Evolutionary conservation across 2,329 filamentous ascomycete genomes (phyloP), one percentile per base, ranked within the genome.

Genomic region (Clonostachys rhizophaga): DNA sequence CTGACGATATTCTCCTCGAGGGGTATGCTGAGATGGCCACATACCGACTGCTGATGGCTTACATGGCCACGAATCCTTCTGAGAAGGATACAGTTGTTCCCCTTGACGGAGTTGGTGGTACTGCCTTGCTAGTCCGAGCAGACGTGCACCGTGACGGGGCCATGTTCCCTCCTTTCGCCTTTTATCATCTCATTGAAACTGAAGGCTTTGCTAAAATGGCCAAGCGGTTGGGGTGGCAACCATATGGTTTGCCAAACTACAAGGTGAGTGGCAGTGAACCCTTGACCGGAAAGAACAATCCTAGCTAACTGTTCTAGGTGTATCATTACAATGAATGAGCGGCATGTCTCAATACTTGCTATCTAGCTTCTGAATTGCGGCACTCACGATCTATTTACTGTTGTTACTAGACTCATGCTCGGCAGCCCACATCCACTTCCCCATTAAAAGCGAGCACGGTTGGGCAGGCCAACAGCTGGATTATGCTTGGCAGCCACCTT

Each of bases 121-220:
- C 92, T 1, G 89, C 91, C 2, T 72, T 99, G 53, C 72, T 99
- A 59, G 94, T 99, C 50, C 96, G 96, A 72, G 94, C 91, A 2
- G 91, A 97, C 50, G 94, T 99, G 20, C 94, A 99, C 65, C 83
- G 94, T 24, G 94, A 99, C 61, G 94, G 94, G 17, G 92, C 94
- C 63, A 99, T 97, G 92, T 99, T 99, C 71, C 94, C 94, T 16
- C 82, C 94, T 0, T 99, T 99, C 63, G 71, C 92, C 4, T 99
- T 99, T 63, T 97, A 96, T 64, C 87, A 99, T 67, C 76, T 99
- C 50, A 95, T 99, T 51, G 94, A 99, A 74, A 97, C 94, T 1
- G 94, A 99, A 62, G 94, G 94, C 0, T 99, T 99, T 61, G 91
- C 94, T 16, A 96, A 92, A 71, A 99, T 99, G 94, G 91, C 91